Evolutionary conservation across 352 stramenopile species (phyloP), one percentile per base, ranked within the genome.

Genomic region (Phytophthora aleatoria): DNA sequence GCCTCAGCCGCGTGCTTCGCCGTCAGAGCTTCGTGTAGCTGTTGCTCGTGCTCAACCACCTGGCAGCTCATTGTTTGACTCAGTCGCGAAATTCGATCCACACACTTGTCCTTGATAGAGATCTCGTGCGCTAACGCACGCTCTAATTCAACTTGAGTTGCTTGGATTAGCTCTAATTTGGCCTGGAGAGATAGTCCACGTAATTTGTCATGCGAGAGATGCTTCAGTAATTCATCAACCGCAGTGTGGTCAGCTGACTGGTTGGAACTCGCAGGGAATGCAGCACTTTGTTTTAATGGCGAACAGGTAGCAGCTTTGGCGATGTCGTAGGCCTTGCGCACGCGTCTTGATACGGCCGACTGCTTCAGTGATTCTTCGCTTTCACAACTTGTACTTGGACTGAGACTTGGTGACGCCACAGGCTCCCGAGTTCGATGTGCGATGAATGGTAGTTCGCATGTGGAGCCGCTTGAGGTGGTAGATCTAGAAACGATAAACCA

Each of bases 51-150:
- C 54, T 91, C 80, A 6, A 77, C 58, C 1, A 83, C 73, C 33
- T 89, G 80, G 27, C 85, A 86, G 31, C 71, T 86, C 69, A 91
- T 86, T 1, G 78, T 87, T 42, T 91, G 83, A 41, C 74, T 89
- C 12, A 91, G 65, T 54, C 84, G 81, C 8, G 83, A 84, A 43
- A 91, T 91, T 8, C 80, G 76, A 33, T 86, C 80, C 5, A 89
- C 77, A 38, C 83, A 91, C 35, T 90, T 89, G n/a, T 80, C 67
- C 65, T 91, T 91, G 5, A 89, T 74, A 1, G 76, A 81, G 2
- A 59, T 69, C 24, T 87, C 79, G 28, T 86, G 71, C 10, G 54
- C 52, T 13, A 90, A 57, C 0, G 68, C 59, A 15, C 68, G 69
- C 20, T 89, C 76, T 20, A 80, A 31, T 3, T 87, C 57, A 50